Evolutionary conservation across 2,329 filamentous ascomycete species (phyloP).

Genomic region (Paraphoma sp.): DNA sequence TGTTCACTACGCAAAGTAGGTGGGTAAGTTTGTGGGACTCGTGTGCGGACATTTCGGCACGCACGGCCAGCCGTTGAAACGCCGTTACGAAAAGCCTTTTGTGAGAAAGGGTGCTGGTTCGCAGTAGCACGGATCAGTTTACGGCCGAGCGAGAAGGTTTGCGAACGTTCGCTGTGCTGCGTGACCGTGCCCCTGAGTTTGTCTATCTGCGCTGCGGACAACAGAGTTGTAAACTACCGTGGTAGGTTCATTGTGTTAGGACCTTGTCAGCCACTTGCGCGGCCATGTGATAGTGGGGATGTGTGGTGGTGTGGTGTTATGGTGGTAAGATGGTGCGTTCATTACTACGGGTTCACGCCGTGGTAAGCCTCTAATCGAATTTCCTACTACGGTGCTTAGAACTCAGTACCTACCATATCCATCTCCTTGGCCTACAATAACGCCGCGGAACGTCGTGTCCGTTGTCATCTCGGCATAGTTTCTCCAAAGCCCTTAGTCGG

Average conservation of each 20-base stretch:
- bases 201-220: background rate
- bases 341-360: background rate
- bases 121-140: background rate
- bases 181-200: constrained; percentile 1
- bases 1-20: background rate
- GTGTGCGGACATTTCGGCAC: background rate
- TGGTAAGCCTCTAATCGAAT: too few relatives aligned
- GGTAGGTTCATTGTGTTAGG: background rate
- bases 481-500: background rate
- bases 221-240: background rate
- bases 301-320: too few relatives aligned
- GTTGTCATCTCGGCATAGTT: background rate
- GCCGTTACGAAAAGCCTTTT: background rate
- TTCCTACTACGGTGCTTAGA: too few relatives aligned
- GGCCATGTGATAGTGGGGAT: too few relatives aligned
- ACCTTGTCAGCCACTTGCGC: background rate
- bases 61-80: background rate
- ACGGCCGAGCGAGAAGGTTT: background rate
- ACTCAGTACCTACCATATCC: too few relatives aligned
- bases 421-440: too few relatives aligned
- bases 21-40: too few relatives aligned
- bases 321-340: background rate
- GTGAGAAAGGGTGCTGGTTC: background rate
- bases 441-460: background rate
- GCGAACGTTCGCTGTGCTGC: background rate